Evolutionary conservation across 306 rosid genomes (phyloP).

Genomic region (Medicago lupulina): DNA sequence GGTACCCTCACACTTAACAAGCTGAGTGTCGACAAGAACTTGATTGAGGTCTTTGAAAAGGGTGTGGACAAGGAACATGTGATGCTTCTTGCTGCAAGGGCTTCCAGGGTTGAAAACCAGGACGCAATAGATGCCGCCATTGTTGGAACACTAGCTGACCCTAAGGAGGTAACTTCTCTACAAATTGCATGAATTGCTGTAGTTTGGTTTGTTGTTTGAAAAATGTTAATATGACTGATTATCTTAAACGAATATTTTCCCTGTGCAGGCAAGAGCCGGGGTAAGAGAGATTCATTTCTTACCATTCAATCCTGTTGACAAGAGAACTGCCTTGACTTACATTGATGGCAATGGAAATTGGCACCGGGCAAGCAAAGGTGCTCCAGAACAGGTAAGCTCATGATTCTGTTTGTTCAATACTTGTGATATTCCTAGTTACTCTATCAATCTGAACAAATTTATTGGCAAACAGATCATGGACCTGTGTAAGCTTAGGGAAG

Average conservation of each 20-base stretch:
- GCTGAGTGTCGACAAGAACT: conserved; percentile 82
- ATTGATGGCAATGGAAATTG: conserved; percentile 76
- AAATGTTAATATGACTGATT: conserved; percentile 1
- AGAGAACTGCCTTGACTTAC: conserved; percentile 99
- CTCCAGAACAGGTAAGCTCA: conserved; percentile 89
- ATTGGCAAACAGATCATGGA: conserved; percentile 63
- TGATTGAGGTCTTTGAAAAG: conserved; percentile 84
- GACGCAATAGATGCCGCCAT: conserved; percentile 98
- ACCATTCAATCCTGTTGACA: conserved; percentile 96
- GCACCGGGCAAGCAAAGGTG: conserved; percentile 99
- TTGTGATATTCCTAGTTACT: not conserved
- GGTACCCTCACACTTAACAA: conserved; percentile 98
- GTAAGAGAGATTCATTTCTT: conserved; percentile 86
- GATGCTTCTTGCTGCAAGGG: conserved; percentile 87
- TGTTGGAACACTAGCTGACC: conserved; percentile 99
- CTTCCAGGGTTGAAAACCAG: conserved; percentile 94
- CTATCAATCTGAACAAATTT: conserved; percentile 29
- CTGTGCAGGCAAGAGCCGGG: conserved; percentile 87
- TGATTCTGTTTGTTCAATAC: conserved; percentile 27
- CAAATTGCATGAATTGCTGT: conserved; percentile 25
- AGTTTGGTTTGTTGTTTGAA: conserved; percentile 22
- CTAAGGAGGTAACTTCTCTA: conserved; percentile 74
- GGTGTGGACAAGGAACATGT: conserved; percentile 88
- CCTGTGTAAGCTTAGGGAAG: conserved; percentile 87
- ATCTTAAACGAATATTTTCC: conserved; percentile 12